phyloP scores from a whole-genome alignment of 805 yeast genomes.

The Starmerella kuoi region DNA sequence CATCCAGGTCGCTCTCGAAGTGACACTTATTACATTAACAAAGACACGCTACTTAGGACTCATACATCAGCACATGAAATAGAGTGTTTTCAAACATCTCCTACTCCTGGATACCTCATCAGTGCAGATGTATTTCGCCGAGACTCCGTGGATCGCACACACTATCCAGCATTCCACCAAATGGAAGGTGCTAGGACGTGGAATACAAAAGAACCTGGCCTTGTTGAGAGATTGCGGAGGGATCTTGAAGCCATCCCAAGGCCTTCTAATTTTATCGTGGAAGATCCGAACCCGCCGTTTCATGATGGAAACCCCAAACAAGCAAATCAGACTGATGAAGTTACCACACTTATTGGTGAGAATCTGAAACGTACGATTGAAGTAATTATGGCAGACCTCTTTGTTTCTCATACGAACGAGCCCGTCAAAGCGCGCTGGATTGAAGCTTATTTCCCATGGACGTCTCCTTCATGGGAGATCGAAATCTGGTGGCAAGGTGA shows the following conservation, averaged over 20 bases:
- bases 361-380: conserved; percentile 85
- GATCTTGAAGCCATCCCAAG: conserved; percentile 59
- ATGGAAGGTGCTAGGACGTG: conserved; percentile 93
- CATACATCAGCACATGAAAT: conserved; percentile 96
- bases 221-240: conserved; percentile 36
- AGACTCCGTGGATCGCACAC: conserved; percentile 91
- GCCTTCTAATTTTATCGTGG: conserved; percentile 52
- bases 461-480: conserved; percentile 95
- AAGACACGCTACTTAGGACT: conserved; percentile 61
- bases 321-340: conserved; percentile 53
- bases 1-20: conserved; percentile 90
- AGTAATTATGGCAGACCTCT: conserved; percentile 67
- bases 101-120: conserved; percentile 78
- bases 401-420: conserved; percentile 53
- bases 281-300: conserved; percentile 53
- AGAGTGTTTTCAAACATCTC: conserved; percentile 56
- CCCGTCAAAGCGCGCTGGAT: conserved; percentile 89
- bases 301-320: conserved; percentile 68
- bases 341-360: conserved; percentile 53
- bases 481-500: conserved; percentile 99
- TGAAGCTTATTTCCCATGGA: conserved; percentile 95
- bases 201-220: conserved; percentile 38
- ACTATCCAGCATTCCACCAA: conserved; percentile 95
- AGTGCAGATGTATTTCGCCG: conserved; percentile 93
- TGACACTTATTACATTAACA: conserved; percentile 84